Evolutionary conservation across 352 stramenopile genomes (phyloP), one percentile per base, ranked within the genome.

Genomic region (Phytophthora europaea): DNA sequence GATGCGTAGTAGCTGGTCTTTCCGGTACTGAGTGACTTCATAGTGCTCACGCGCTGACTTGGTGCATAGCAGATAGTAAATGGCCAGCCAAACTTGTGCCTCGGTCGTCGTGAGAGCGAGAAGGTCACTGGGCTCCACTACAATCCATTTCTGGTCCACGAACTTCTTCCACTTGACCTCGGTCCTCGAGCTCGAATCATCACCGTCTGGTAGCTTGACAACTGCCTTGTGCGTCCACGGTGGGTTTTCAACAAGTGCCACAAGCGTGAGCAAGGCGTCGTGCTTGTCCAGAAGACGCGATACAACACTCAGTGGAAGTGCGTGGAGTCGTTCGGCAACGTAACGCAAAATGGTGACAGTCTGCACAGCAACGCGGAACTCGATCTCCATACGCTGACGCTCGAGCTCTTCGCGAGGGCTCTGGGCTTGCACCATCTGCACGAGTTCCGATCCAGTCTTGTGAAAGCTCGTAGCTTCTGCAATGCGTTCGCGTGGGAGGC

Each of bases 261-360:
- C 88, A 20, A 99, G 85, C 8, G 94, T 90, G 15, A 99, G 79
- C 13, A 98, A 84, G 53, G 97, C 87, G 73, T 99, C 97, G 71
- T 99, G 97, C n/a, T 94, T 99, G 69, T 99, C 95, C n/a, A 99
- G 65, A 22, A 99, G 77, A 20, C 97, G 90, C 12, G 89, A 94
- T 13, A 98, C 82, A 22, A 98, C 81, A 69, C 84, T 91, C 16
- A 99, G 69, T 18, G 96, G 83, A 9, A 99, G 76, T 18, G 91
- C 33, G 26, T 97, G 78, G 31, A 98, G 74, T 50, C 97, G 88
- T 75, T 99, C 95, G 22, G 89, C 88, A 16, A 99, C 72, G 70
- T 96, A 98, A 10, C 94, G 88, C 52, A 98, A 68, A 13, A 99
- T 78, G 2, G 94, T 95, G 33, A 98, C 88, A 75, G 87, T 89